Conservation (phyloP, 306 rosid genomes). For the Gynostemma pentaphyllum region DNA sequence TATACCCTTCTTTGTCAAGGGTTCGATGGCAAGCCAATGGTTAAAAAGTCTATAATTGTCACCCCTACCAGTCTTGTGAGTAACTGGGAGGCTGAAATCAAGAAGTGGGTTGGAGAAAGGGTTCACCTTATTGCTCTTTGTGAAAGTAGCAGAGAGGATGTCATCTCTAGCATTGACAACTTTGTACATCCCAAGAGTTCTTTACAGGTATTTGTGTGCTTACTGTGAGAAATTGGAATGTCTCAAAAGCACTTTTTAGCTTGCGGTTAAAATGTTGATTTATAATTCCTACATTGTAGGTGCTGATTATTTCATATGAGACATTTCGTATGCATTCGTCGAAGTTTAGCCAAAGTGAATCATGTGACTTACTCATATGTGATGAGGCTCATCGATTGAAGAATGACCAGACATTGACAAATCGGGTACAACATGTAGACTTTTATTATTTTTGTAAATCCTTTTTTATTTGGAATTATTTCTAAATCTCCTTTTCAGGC, state of each 20-base stretch:
- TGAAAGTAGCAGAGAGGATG: conserved; percentile 84
- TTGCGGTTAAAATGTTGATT: not conserved
- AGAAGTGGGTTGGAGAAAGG: conserved; percentile 88
- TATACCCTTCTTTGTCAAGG: conserved; percentile 91
- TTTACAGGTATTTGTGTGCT: conserved; percentile 36
- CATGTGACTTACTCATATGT: conserved; percentile 89
- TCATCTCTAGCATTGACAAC: conserved; percentile 59
- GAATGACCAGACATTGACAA: conserved; percentile 93
- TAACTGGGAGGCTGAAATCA: conserved; percentile 96
- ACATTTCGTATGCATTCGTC: conserved; percentile 87
- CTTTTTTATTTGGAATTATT: conserved; percentile 11
- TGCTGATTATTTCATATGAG: conserved; percentile 84
- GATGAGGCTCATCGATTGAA: conserved; percentile 97
- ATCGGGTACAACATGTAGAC: conserved; percentile 41
- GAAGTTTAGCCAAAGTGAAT: conserved; percentile 53
- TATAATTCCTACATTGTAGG: conserved; percentile 31
- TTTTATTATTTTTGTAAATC: not conserved
- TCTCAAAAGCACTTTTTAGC: conserved; percentile 3
- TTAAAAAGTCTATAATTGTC: conserved; percentile 76
- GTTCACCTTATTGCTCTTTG: conserved; percentile 64
- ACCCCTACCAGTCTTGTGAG: conserved; percentile 98
- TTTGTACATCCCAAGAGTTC: conserved; percentile 52
- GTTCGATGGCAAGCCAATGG: conserved; percentile 73
- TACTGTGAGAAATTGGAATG: conserved; percentile 7
- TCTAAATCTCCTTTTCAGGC: conserved; percentile 45